Conservation (phyloP, 352 stramenopile genomes). For the Phytopythium helicoides region DNA sequence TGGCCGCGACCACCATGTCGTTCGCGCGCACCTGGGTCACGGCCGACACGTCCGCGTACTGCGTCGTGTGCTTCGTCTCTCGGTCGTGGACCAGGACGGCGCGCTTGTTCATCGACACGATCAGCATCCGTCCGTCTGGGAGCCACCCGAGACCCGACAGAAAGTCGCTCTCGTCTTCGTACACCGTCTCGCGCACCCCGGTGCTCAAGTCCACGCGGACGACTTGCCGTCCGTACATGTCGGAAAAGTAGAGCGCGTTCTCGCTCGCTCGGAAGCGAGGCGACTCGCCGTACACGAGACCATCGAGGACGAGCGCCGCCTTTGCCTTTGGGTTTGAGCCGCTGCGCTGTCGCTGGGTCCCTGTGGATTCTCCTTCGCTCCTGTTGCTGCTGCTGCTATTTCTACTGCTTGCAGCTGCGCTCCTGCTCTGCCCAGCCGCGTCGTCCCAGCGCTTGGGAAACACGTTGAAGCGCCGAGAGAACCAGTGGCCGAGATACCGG, state of each 20-base stretch:
- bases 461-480: conserved; percentile 17
- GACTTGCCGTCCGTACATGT: conserved; percentile 64
- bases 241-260: conserved; percentile 58
- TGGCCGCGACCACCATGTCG: conserved; percentile 55
- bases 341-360: not conserved
- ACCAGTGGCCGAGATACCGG: conserved; percentile 30
- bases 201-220: conserved; percentile 51
- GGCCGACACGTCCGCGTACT: conserved; percentile 50
- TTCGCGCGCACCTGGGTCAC: conserved; percentile 55
- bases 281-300: conserved; percentile 49
- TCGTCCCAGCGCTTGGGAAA: conserved; percentile 8
- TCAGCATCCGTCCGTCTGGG: conserved; percentile 52
- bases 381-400: not conserved
- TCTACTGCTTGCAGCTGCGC: not conserved
- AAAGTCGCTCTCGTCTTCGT: conserved; percentile 41
- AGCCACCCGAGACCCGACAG: conserved; percentile 64
- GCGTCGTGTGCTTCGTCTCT: conserved; percentile 16
- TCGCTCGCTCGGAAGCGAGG: conserved; percentile 54
- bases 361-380: not conserved
- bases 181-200: conserved; percentile 33
- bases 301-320: conserved; percentile 22
- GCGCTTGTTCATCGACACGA: conserved; percentile 49
- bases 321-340: not conserved
- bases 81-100: conserved; percentile 44
- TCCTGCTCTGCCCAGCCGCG: not conserved